A percentile compares a stretch with the other conserved stretches of the same genome.
Conservation (phyloP, 768 basidiomycete species). For the Russula olivacea region DNA sequence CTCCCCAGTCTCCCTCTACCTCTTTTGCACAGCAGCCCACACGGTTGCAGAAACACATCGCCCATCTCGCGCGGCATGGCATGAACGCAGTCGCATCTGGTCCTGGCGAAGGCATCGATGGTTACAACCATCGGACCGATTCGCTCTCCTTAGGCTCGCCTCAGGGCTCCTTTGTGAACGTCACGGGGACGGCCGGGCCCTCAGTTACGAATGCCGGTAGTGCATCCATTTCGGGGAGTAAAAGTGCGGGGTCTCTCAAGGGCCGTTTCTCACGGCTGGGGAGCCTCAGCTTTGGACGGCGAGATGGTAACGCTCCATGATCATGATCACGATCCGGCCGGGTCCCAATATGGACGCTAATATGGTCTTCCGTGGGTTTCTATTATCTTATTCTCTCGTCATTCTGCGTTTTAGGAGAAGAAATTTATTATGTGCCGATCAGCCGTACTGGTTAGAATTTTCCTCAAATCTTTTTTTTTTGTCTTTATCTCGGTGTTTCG, state of each 20-base stretch:
- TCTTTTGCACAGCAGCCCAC: conserved; percentile 44
- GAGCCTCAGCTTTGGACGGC: conserved; percentile 62
- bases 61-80: conserved; percentile 75
- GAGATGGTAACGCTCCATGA: conserved; percentile 28
- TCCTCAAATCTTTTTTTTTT: conserved; percentile 1
- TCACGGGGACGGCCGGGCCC: conserved; percentile 42
- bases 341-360: not conserved
- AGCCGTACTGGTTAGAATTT: not conserved
- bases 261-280: conserved; percentile 74
- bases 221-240: conserved; percentile 57
- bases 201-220: conserved; percentile 35
- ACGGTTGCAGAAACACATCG: conserved; percentile 72
- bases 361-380: not conserved
- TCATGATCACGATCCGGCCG: not conserved
- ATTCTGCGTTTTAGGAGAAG: not conserved
- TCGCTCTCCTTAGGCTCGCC: conserved; percentile 61
- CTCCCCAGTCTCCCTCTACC: conserved; percentile 35
- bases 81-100: conserved; percentile 77
- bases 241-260: conserved; percentile 53
- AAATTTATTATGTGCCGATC: conserved; percentile 13
- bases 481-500: not conserved
- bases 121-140: conserved; percentile 40
- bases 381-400: not conserved
- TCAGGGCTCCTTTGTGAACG: conserved; percentile 70
- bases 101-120: conserved; percentile 46